Evolutionary conservation across 495 filamentous ascomycete species (phyloP).

Genomic region (Talaromyces wortmannii): DNA sequence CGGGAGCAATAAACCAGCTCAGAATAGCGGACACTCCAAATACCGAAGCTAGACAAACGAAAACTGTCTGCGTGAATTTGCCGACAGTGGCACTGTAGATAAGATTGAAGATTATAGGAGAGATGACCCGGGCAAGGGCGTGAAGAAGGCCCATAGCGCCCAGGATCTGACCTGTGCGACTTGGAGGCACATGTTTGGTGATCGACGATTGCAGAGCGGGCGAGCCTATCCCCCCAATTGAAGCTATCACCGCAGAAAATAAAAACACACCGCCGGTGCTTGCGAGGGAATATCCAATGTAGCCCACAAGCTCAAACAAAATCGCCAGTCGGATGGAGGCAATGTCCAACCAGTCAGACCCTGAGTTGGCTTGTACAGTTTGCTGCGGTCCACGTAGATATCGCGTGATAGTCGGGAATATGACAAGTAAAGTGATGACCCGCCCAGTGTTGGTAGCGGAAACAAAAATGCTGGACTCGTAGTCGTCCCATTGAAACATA

Average conservation of each 20-base stretch:
- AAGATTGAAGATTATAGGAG: slow-evolving; percentile 74
- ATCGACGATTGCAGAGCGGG: slow-evolving; percentile 76
- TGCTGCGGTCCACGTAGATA: slow-evolving; percentile 49
- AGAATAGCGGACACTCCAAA: slow-evolving; percentile 61
- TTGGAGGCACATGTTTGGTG: slow-evolving; percentile 83
- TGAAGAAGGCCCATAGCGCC: slow-evolving; percentile 85
- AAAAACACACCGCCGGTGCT: slow-evolving; percentile 50
- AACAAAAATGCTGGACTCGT: slow-evolving; percentile 71
- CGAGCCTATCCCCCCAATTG: slow-evolving; percentile 75
- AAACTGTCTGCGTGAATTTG: slow-evolving; percentile 72
- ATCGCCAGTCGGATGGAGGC: slow-evolving; percentile 68
- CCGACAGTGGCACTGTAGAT: slow-evolving; percentile 78
- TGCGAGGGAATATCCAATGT: slow-evolving; percentile 62
- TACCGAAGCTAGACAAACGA: slow-evolving; percentile 59
- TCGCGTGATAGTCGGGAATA: slow-evolving; percentile 68
- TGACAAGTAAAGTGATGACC: slow-evolving; percentile 62
- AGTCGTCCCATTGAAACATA: slow-evolving; percentile 74
- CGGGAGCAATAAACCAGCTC: slow-evolving; percentile 63
- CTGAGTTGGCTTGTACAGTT: slow-evolving; percentile 45
- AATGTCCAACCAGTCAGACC: slow-evolving; percentile 76
- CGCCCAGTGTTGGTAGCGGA: slow-evolving; percentile 67
- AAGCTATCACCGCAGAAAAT: slow-evolving; percentile 59
- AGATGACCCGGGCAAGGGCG: slow-evolving; percentile 69
- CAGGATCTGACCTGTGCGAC: slow-evolving; percentile 74
- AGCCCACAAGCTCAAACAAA: slow-evolving; percentile 71